Evolutionary conservation across 768 basidiomycete species (phyloP).

Genomic region (Coprinopsis sp.): DNA sequence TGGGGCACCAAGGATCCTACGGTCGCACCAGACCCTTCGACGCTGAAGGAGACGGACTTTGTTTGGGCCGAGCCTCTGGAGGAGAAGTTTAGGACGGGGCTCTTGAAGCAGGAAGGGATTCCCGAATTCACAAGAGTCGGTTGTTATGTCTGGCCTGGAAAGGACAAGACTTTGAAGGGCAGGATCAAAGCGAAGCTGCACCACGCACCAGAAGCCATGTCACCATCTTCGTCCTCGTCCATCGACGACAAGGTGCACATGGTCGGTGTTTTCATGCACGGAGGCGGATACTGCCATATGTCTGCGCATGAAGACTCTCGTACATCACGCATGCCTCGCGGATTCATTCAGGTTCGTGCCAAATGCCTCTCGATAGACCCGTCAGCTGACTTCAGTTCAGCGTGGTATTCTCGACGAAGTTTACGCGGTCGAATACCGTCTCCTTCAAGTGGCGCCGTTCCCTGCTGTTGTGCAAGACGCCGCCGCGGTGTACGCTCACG

Average conservation of each 20-base stretch:
- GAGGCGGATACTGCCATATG: slow-evolving; percentile 56
- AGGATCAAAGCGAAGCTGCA: slow-evolving; percentile 5
- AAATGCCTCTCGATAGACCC: background rate
- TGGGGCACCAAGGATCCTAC: slow-evolving; percentile 45
- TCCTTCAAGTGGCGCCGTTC: slow-evolving; percentile 48
- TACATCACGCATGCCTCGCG: slow-evolving; percentile 45
- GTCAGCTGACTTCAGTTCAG: slow-evolving; percentile 13
- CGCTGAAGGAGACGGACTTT: slow-evolving; percentile 43
- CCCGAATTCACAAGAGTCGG: slow-evolving; percentile 42
- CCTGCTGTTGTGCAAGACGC: slow-evolving; percentile 52
- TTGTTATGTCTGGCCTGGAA: slow-evolving; percentile 45
- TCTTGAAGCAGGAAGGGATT: slow-evolving; percentile 34
- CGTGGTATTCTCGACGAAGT: slow-evolving; percentile 30
- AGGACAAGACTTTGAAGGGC: slow-evolving; percentile 6
- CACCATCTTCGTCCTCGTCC: background rate
- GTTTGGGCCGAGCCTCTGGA: slow-evolving; percentile 44
- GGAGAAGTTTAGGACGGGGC: slow-evolving; percentile 34
- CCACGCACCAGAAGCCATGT: background rate
- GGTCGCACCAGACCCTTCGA: slow-evolving; percentile 7
- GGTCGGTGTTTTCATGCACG: slow-evolving; percentile 49
- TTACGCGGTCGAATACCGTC: slow-evolving; percentile 47
- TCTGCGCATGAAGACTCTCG: slow-evolving; percentile 46
- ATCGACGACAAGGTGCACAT: slow-evolving; percentile 25
- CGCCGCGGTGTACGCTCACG: slow-evolving; percentile 46
- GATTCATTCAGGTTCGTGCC: slow-evolving; percentile 35